phyloP scores from a whole-genome alignment of 2,329 filamentous ascomycete genomes.

The Cladobotryum mycophilum region DNA sequence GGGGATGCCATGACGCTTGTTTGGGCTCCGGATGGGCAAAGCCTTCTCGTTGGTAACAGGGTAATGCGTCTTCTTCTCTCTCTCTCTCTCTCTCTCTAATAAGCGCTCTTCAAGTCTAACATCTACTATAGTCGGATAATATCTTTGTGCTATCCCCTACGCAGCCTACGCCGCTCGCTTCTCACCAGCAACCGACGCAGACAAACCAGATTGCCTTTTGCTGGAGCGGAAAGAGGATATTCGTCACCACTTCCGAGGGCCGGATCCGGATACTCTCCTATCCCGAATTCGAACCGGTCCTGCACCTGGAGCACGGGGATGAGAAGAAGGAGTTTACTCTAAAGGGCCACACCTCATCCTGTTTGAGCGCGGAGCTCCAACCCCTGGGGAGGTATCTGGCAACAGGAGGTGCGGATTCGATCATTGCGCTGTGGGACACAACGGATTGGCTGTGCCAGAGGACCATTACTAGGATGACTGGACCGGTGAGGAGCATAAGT shows the following conservation, averaged over 20 bases:
- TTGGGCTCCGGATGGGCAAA: constrained; percentile 67
- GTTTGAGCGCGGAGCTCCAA: constrained; percentile 61
- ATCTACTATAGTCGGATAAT: constrained; percentile 47
- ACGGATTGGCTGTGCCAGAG: constrained; percentile 69
- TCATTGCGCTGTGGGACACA: constrained; percentile 74
- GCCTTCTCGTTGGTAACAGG: constrained; percentile 67
- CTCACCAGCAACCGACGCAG: constrained; percentile 55
- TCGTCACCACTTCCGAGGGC: constrained; percentile 66
- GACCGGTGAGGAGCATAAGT: constrained; percentile 64
- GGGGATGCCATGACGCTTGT: constrained; percentile 64
- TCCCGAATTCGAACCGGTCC: constrained; percentile 52
- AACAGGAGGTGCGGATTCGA: constrained; percentile 67
- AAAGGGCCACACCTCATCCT: constrained; percentile 67
- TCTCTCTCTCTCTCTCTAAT: constrained; percentile 1
- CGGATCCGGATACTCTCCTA: constrained; percentile 64
- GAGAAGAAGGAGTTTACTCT: constrained; percentile 52
- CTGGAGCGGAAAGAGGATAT: constrained; percentile 65
- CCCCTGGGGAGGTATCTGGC: constrained; percentile 67
- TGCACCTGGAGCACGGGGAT: constrained; percentile 42
- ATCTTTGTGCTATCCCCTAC: constrained; percentile 58
- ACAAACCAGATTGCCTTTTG: constrained; percentile 71
- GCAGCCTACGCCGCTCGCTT: constrained; percentile 47
- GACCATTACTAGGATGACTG: constrained; percentile 62
- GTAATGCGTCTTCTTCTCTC: constrained; percentile 32
- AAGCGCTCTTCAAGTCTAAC: background rate